These are phyloP conservation scores for Chenopodium album DNA, from an alignment of 148 eudicot genomes.

Conservation along the genomic window DNA sequence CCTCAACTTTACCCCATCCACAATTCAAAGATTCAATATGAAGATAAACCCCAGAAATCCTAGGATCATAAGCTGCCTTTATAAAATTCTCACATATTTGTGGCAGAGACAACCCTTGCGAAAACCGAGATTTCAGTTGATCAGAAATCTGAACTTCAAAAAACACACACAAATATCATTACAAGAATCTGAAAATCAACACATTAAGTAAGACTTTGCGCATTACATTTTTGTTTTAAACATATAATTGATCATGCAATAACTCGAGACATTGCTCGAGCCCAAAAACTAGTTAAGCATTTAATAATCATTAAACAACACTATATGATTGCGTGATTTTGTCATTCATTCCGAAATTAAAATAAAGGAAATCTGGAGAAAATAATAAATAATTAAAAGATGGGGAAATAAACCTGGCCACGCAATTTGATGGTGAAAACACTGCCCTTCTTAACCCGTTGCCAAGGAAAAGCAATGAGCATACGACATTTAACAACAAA, in stretches of 20 bases:
- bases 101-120: slow-evolving; percentile 77
- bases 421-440: slow-evolving; percentile 79
- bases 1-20: slow-evolving; percentile 97
- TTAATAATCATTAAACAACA: no score
- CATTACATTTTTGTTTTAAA: no score
- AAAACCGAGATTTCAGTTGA: slow-evolving; percentile 72
- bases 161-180: slow-evolving; percentile 8
- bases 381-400: not conserved
- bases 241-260: no score
- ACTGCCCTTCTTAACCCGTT: slow-evolving; percentile 70
- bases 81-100: slow-evolving; percentile 88
- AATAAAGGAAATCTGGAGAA: not conserved
- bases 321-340: not conserved
- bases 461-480: slow-evolving; percentile 84
- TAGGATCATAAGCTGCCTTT: slow-evolving; percentile 96
- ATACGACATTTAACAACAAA: slow-evolving; percentile 64
- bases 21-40: slow-evolving; percentile 79
- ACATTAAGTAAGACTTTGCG: not conserved
- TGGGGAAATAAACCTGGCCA: slow-evolving; percentile 57
- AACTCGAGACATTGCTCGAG: no score
- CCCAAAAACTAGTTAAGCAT: no score
- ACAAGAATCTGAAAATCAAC: not conserved
- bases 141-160: slow-evolving; percentile 62
- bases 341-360: not conserved
- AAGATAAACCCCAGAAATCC: slow-evolving; percentile 80